Evolutionary conservation across 2,329 filamentous ascomycete genomes (phyloP), one percentile per base, ranked within the genome.

Genomic region (Lasiodiplodia sp.): DNA sequence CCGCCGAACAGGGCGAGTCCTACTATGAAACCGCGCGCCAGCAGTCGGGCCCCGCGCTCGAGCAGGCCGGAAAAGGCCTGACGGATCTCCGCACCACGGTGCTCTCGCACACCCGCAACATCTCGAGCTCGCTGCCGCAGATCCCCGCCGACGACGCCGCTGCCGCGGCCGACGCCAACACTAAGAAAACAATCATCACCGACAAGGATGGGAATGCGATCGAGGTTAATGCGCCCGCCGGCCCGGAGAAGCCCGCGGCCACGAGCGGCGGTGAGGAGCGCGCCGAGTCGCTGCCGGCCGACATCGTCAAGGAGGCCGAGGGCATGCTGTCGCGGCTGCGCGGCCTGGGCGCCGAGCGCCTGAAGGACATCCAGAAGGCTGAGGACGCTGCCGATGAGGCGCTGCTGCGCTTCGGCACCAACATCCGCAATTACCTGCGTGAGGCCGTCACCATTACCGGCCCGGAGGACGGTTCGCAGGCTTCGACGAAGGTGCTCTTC

Each of bases 301-400:
- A 86, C 72, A 85, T 86, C 44, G 81, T 85, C 68, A 84, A 84
- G 68, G 85, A 87, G 72, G 87, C 86, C 7, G 86, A 88, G 67
- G 83, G 89, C 12, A 90, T 97, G 69, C 88, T 98, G 37, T 88
- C 91, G 5, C 88, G 92, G 55, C 88, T 98, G 78, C 88, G 90
- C 68, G 81, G 85, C 23, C 92, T 96, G 81, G 94, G 94, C 4
- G 85, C 92, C 31, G 94, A 93, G 80, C 88, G 93, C 58, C 83
- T 98, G 69, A 96, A 93, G 76, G 93, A 97, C 69, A 90, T 98
- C 23, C 92, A 97, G 77, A 89, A 89, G 73, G 96, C 95, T 14
- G 96, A 99, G 80, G 95, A 98, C 77, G 95, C 95, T 4, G 96
- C 96, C 8, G 96, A 99, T 78, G 96, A 98, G 79, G 96, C 96